These are phyloP conservation scores for Vigna unguiculata DNA, from an alignment of 306 rosid genomes.

Conservation along the genomic window DNA sequence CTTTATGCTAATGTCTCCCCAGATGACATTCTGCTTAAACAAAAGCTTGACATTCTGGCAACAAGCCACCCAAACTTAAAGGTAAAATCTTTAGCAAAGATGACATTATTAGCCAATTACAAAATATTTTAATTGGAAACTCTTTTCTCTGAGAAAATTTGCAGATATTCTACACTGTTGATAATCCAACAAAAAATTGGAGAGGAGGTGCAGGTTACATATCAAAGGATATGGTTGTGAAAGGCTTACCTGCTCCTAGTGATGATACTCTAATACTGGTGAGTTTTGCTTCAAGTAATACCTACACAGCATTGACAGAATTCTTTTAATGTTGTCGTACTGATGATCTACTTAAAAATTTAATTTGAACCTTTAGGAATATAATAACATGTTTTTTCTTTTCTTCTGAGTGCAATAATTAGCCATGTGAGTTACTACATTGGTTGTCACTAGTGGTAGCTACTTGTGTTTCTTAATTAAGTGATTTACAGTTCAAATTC, in stretches of 20 bases:
- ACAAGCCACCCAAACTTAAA: constrained; percentile 88
- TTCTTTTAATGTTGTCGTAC: background rate
- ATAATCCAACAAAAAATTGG: constrained; percentile 86
- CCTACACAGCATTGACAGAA: background rate
- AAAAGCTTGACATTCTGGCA: constrained; percentile 89
- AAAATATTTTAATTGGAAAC: constrained; percentile 1
- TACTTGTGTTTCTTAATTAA: no score
- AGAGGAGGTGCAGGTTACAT: constrained; percentile 88
- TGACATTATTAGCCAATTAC: constrained; percentile 10
- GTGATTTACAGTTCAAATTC: no score
- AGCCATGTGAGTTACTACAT: background rate
- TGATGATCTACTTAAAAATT: background rate
- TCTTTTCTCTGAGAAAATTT: constrained; percentile 31
- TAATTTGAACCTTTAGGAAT: constrained; percentile 32
- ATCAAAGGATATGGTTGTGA: constrained; percentile 80
- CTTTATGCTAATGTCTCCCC: constrained; percentile 89
- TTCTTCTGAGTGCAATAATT: background rate
- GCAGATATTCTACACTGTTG: constrained; percentile 86
- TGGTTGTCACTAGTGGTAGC: no score
- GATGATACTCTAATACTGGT: constrained; percentile 85
- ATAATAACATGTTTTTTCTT: background rate
- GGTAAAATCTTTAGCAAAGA: constrained; percentile 52
- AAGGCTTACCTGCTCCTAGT: constrained; percentile 90
- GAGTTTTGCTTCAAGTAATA: constrained; percentile 55
- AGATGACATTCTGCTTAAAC: constrained; percentile 92